These are phyloP conservation scores for Candida germanica DNA, from an alignment of 805 yeast species.

Conservation along the genomic window DNA sequence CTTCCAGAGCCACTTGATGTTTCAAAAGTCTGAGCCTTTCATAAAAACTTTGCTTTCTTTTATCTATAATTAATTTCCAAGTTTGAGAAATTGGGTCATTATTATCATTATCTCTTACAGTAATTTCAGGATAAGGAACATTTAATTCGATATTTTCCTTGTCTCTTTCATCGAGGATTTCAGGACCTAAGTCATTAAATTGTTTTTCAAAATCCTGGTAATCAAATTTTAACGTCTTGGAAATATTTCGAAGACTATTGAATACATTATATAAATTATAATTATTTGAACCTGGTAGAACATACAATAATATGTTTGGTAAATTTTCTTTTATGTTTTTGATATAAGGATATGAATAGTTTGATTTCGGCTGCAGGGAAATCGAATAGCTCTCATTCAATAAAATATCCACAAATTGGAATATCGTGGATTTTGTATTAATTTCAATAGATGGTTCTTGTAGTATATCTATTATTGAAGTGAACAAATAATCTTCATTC, in stretches of 20 bases:
- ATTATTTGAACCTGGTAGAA: conserved; percentile 35
- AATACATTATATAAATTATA: conserved; percentile 37
- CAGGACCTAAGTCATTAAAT: conserved; percentile 24
- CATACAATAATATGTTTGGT: conserved; percentile 32
- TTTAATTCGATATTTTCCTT: conserved; percentile 25
- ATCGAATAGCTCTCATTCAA: conserved; percentile 35
- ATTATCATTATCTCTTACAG: conserved; percentile 14
- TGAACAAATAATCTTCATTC: conserved; percentile 64
- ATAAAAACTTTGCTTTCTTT: conserved; percentile 50
- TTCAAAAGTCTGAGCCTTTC: conserved; percentile 43
- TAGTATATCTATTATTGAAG: conserved; percentile 61
- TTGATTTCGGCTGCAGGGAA: conserved; percentile 30
- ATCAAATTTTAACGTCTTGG: conserved; percentile 33
- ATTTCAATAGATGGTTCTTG: conserved; percentile 47
- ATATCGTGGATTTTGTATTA: conserved; percentile 61
- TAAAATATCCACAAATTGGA: conserved; percentile 68
- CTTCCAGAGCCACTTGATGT: conserved; percentile 21
- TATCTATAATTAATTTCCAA: conserved; percentile 47
- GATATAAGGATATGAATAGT: conserved; percentile 37
- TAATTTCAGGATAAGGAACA: conserved; percentile 32
- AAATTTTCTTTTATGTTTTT: conserved; percentile 28
- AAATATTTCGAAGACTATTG: conserved; percentile 33
- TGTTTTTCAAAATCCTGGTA: conserved; percentile 21
- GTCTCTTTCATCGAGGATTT: conserved; percentile 37
- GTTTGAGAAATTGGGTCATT: conserved; percentile 26